Evolutionary conservation across 2,329 filamentous ascomycete species (phyloP).

Genomic region (Calcarisporium arbuscula): DNA sequence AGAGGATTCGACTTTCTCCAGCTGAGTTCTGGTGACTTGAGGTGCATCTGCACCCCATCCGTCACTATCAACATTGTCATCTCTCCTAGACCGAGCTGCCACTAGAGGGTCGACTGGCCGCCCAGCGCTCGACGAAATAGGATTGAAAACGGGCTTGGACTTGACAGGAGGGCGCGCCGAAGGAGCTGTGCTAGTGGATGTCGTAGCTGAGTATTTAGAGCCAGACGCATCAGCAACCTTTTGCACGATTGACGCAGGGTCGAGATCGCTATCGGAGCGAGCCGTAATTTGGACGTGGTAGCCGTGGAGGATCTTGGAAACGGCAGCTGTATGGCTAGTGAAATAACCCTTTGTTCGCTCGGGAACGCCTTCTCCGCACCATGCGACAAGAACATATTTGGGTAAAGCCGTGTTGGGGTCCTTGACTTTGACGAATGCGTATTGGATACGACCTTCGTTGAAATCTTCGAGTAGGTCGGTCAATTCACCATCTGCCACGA

Average conservation of each 20-base stretch:
- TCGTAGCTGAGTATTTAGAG: conserved; percentile 79
- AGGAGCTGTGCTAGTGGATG: conserved; percentile 45
- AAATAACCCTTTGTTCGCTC: conserved; percentile 98
- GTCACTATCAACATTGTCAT: conserved; percentile 65
- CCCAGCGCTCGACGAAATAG: conserved; percentile 49
- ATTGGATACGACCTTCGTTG: conserved; percentile 93
- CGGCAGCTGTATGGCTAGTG: conserved; percentile 83
- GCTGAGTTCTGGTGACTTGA: conserved; percentile 74
- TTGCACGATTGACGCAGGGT: conserved; percentile 79
- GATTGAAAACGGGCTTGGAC: conserved; percentile 88
- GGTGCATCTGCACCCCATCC: conserved; percentile 95
- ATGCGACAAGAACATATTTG: conserved; percentile 89
- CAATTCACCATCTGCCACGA: conserved; percentile 72
- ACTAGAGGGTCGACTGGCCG: conserved; percentile 60
- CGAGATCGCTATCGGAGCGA: conserved; percentile 82
- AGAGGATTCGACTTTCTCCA: conserved; percentile 87
- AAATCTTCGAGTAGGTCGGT: conserved; percentile 90
- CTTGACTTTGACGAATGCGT: conserved; percentile 93
- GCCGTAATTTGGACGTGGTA: conserved; percentile 98
- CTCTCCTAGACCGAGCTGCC: conserved; percentile 55
- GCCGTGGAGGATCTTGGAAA: conserved; percentile 88
- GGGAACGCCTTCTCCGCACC: conserved; percentile 97
- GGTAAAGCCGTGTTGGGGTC: conserved; percentile 85
- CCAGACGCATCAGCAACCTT: conserved; percentile 94
- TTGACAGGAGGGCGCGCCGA: conserved; percentile 63